Conservation (phyloP, 371 early-diverging fungal genomes). For the Haplosporangium sp. region DNA sequence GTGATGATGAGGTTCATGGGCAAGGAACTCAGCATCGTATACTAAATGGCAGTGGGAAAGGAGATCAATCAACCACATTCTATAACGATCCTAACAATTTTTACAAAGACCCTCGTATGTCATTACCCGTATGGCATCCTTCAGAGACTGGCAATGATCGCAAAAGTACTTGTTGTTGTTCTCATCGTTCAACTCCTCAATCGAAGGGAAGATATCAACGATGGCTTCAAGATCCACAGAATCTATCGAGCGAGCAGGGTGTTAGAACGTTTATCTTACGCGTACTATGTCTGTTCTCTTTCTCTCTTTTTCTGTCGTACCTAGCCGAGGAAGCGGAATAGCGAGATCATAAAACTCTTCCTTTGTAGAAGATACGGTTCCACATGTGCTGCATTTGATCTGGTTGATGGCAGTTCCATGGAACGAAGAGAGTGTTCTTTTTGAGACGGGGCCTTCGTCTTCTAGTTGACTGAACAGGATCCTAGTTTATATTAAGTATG, state of each 20-base stretch:
- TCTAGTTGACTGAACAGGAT: slow-evolving; percentile 53
- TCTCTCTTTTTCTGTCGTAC: background rate
- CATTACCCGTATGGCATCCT: slow-evolving; percentile 39
- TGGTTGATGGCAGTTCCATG: slow-evolving; percentile 40
- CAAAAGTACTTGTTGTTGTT: slow-evolving; percentile 51
- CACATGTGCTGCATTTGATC: slow-evolving; percentile 41
- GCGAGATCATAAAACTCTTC: slow-evolving; percentile 54
- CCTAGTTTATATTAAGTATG: slow-evolving; percentile 8
- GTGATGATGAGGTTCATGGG: slow-evolving; percentile 50
- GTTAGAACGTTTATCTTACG: background rate
- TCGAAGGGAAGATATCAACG: slow-evolving; percentile 37
- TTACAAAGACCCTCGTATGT: background rate
- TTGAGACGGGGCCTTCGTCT: slow-evolving; percentile 38
- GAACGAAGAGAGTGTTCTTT: slow-evolving; percentile 37
- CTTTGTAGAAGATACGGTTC: slow-evolving; percentile 43
- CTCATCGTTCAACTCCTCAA: slow-evolving; percentile 39
- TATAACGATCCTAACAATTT: background rate
- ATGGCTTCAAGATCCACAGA: slow-evolving; percentile 23
- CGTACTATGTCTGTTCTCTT: background rate
- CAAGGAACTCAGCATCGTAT: slow-evolving; percentile 26
- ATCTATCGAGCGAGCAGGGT: slow-evolving; percentile 5
- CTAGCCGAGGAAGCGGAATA: slow-evolving; percentile 33
- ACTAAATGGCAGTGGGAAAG: slow-evolving; percentile 4
- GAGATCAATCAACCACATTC: background rate
- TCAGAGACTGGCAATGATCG: slow-evolving; percentile 40